Conservation (phyloP, 805 yeast genomes). For the Wickerhamomyces canadensis region DNA sequence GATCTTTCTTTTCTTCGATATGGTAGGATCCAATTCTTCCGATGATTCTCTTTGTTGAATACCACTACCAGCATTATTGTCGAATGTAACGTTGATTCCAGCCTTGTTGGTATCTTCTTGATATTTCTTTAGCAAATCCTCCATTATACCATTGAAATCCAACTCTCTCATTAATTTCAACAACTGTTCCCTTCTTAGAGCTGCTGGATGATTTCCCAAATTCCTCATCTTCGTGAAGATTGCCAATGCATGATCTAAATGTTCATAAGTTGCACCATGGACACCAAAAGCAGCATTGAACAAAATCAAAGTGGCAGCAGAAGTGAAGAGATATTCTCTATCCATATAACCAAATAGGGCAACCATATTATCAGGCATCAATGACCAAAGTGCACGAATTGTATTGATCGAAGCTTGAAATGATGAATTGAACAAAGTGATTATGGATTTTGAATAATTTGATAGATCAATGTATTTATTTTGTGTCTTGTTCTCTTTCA, state of each 20-base stretch:
- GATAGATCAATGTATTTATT: slow-evolving; percentile 60
- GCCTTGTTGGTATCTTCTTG: slow-evolving; percentile 35
- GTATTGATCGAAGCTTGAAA: slow-evolving; percentile 79
- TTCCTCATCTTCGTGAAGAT: slow-evolving; percentile 72
- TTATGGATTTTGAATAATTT: slow-evolving; percentile 58
- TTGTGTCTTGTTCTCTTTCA: slow-evolving; percentile 41
- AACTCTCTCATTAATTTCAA: slow-evolving; percentile 57
- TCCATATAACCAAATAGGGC: slow-evolving; percentile 87
- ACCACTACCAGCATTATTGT: not conserved
- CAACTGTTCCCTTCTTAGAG: slow-evolving; percentile 65
- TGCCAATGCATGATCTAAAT: slow-evolving; percentile 64
- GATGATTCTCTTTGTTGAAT: not conserved
- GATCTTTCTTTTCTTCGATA: not conserved
- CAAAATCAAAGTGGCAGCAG: slow-evolving; percentile 66
- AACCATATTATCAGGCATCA: slow-evolving; percentile 74
- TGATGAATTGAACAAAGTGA: slow-evolving; percentile 68
- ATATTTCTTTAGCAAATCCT: slow-evolving; percentile 49
- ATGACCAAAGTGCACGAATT: slow-evolving; percentile 66
- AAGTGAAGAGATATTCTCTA: slow-evolving; percentile 71
- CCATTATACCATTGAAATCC: slow-evolving; percentile 65
- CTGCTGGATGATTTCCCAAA: slow-evolving; percentile 77
- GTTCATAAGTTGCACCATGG: slow-evolving; percentile 67
- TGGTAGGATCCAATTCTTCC: not conserved
- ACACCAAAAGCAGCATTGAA: slow-evolving; percentile 80
- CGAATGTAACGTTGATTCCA: not conserved